A percentile compares a stretch with the other conserved stretches of the same genome.
phyloP scores from a whole-genome alignment of 768 basidiomycete genomes.

The Lepiota venenata region DNA sequence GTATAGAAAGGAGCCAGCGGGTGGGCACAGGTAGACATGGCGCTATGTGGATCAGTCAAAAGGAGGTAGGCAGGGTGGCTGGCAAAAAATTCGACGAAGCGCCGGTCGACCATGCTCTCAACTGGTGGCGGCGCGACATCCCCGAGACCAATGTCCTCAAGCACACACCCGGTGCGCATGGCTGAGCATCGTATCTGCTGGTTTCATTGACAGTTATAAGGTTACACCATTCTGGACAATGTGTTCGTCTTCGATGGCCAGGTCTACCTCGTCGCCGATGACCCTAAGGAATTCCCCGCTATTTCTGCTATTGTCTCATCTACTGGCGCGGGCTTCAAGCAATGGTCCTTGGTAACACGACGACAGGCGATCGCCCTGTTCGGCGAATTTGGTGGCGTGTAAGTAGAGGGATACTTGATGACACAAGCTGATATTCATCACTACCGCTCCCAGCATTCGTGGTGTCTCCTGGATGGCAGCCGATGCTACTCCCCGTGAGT shows the following conservation, averaged over 20 bases:
- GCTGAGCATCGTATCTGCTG: constrained; percentile 12
- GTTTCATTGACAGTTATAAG: constrained; percentile 32
- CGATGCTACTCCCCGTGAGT: constrained; percentile 47
- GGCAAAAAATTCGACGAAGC: constrained; percentile 26
- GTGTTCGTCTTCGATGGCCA: constrained; percentile 71
- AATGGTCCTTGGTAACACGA: constrained; percentile 60
- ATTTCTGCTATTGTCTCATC: constrained; percentile 48
- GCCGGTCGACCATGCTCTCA: constrained; percentile 50
- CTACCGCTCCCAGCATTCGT: constrained; percentile 41
- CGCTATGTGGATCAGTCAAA: constrained; percentile 40
- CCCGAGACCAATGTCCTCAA: constrained; percentile 55
- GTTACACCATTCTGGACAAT: constrained; percentile 82
- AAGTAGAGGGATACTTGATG: constrained; percentile 17
- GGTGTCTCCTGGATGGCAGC: constrained; percentile 69
- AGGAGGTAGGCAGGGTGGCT: constrained; percentile 23
- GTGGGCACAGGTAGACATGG: constrained; percentile 38
- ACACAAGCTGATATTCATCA: not conserved
- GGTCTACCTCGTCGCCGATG: constrained; percentile 73
- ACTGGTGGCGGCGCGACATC: constrained; percentile 51
- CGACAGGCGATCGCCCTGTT: constrained; percentile 44
- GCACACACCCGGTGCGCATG: constrained; percentile 59
- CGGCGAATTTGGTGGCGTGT: constrained; percentile 55
- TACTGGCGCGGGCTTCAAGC: constrained; percentile 30
- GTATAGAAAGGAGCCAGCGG: constrained; percentile 42
- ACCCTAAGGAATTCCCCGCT: constrained; percentile 56